Conservation (phyloP, 441 rosid genomes). For the Euphorbia schlechtendalii region DNA sequence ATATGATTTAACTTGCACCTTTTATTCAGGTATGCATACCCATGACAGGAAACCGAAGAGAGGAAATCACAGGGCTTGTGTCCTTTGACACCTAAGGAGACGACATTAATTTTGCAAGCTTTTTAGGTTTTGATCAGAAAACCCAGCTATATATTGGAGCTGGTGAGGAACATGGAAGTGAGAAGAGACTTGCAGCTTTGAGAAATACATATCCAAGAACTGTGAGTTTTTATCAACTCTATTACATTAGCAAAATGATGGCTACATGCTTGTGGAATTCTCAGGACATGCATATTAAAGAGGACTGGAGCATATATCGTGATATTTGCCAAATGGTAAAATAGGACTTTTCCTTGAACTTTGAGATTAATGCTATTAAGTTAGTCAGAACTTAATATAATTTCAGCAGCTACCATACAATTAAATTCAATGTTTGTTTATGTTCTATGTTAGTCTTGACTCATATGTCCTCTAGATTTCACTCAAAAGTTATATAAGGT, state of each 20-base stretch:
- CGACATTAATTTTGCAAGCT: slow-evolving; percentile 68
- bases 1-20: slow-evolving; percentile 10
- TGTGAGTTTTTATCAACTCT: slow-evolving; percentile 47
- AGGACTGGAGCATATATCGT: background rate
- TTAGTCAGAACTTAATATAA: background rate
- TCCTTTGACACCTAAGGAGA: slow-evolving; percentile 94
- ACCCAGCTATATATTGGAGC: slow-evolving; percentile 90
- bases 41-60: slow-evolving; percentile 97
- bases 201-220: slow-evolving; percentile 89
- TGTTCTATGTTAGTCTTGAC: too few species aligned
- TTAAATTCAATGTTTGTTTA: too few species aligned
- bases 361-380: slow-evolving; percentile 6
- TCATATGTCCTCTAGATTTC: too few species aligned
- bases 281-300: background rate
- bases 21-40: slow-evolving; percentile 94
- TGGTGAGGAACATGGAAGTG: slow-evolving; percentile 91
- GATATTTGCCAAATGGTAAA: background rate
- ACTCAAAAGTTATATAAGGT: too few species aligned
- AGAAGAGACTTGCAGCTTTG: too few species aligned
- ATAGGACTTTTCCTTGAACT: background rate
- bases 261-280: slow-evolving; percentile 7
- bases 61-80: slow-evolving; percentile 84
- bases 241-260: background rate
- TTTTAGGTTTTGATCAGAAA: slow-evolving; percentile 56
- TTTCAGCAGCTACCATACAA: too few species aligned